Percentiles rank a stretch among this genome's conserved stretches.
phyloP scores from a whole-genome alignment of 2,329 filamentous ascomycete species.

The Ophiostoma sp. region DNA sequence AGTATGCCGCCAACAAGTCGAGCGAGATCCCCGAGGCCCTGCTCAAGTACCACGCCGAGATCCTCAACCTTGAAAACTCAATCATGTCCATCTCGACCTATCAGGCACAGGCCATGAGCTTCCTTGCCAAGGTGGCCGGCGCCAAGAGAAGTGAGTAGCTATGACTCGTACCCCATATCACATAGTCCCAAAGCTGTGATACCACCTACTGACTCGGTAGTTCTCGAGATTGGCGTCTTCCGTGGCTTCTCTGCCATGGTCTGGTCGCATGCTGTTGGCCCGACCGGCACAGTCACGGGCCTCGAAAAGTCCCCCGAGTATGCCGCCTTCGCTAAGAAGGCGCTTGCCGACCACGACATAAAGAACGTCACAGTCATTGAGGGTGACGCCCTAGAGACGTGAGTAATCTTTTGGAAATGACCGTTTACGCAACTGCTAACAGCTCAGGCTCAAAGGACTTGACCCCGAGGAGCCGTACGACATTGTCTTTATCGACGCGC shows the following conservation, averaged over 20 bases:
- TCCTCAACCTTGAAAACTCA: slow-evolving; percentile 26
- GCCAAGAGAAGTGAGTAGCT: slow-evolving; percentile 41
- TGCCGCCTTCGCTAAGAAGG: slow-evolving; percentile 38
- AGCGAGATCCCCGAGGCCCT: slow-evolving; percentile 40
- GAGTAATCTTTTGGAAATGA: slow-evolving; percentile 25
- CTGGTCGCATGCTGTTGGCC: slow-evolving; percentile 44
- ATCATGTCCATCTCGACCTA: slow-evolving; percentile 29
- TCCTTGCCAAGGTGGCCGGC: slow-evolving; percentile 39
- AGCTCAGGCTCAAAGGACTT: slow-evolving; percentile 32
- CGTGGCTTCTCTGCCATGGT: slow-evolving; percentile 46
- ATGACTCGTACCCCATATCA: slow-evolving; percentile 42
- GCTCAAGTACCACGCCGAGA: slow-evolving; percentile 38
- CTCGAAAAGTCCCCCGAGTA: slow-evolving; percentile 44
- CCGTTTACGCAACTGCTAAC: not conserved
- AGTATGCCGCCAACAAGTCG: slow-evolving; percentile 42
- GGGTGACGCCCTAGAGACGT: slow-evolving; percentile 45
- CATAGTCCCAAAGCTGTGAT: too few relatives aligned
- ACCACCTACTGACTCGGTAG: slow-evolving; percentile 28
- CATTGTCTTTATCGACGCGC: slow-evolving; percentile 50
- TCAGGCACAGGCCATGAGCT: slow-evolving; percentile 31
- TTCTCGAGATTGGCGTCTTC: slow-evolving; percentile 47
- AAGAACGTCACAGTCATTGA: slow-evolving; percentile 44
- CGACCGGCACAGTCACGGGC: slow-evolving; percentile 39
- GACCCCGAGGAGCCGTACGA: slow-evolving; percentile 43
- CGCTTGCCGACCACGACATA: slow-evolving; percentile 37